These are phyloP conservation scores for Lentinula raphanica DNA, from an alignment of 768 basidiomycete genomes.

Conservation along the genomic window DNA sequence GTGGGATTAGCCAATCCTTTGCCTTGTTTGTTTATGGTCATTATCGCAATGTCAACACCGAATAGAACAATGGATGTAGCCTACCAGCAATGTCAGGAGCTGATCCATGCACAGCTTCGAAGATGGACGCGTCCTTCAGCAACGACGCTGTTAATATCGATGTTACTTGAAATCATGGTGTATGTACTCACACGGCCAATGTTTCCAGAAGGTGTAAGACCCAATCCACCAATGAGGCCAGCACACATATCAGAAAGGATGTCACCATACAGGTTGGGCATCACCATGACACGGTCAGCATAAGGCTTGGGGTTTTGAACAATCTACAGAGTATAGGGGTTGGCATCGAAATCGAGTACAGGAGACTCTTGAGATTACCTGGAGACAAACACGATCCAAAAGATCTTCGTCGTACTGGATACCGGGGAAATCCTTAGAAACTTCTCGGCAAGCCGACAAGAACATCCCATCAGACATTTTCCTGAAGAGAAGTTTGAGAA, in stretches of 20 bases:
- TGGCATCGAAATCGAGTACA: neutral
- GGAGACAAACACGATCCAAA: constrained; percentile 91
- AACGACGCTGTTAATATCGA: constrained; percentile 13
- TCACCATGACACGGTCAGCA: constrained; percentile 98
- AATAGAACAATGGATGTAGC: constrained; percentile 16
- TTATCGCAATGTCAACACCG: neutral
- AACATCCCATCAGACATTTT: constrained; percentile 99
- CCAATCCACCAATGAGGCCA: constrained; percentile 95
- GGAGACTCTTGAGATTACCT: constrained; percentile 40
- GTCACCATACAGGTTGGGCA: constrained; percentile 97
- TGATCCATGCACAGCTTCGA: constrained; percentile 98
- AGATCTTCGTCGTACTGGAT: constrained; percentile 95
- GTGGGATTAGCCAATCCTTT: constrained; percentile 98
- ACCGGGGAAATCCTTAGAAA: constrained; percentile 92
- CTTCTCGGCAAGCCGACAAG: constrained; percentile 92
- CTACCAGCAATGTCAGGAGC: constrained; percentile 97
- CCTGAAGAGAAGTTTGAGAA: constrained; percentile 41
- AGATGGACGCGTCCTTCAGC: constrained; percentile 90
- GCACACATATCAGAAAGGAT: constrained; percentile 98
- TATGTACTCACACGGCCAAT: constrained; percentile 73
- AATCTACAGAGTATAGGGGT: constrained; percentile 39
- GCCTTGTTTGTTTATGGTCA: constrained; percentile 57
- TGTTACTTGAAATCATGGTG: neutral
- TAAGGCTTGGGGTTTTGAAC: constrained; percentile 92
- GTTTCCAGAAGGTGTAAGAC: constrained; percentile 95